These are phyloP conservation scores for Salix brachista DNA, from an alignment of 345 rosid species.

Conservation along the genomic window DNA sequence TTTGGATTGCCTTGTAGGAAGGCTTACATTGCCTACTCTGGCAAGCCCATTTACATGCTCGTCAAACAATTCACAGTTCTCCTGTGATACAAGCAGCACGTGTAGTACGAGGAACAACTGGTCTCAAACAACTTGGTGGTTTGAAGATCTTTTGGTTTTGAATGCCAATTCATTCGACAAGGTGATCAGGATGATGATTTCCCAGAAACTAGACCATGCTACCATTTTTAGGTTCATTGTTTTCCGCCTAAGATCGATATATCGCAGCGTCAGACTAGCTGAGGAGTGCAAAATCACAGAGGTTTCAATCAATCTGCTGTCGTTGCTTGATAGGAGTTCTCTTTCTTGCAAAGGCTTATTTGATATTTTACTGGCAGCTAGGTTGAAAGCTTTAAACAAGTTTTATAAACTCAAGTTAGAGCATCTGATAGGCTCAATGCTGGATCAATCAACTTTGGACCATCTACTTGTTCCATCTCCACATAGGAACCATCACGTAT, in stretches of 20 bases:
- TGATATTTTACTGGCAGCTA: constrained; percentile 24
- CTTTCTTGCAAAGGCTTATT: constrained; percentile 44
- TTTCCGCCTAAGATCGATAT: constrained; percentile 33
- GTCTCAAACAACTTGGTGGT: constrained; percentile 39
- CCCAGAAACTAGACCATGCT: constrained; percentile 27
- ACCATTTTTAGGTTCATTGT: constrained; percentile 38
- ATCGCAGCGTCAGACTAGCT: background rate
- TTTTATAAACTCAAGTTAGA: constrained; percentile 27
- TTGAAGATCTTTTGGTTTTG: constrained; percentile 43
- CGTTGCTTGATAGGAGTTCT: constrained; percentile 26
- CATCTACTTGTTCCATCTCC: constrained; percentile 40
- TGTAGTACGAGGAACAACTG: constrained; percentile 23
- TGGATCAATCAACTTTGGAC: constrained; percentile 48
- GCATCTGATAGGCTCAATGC: constrained; percentile 39
- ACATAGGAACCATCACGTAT: constrained; percentile 12
- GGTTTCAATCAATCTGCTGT: constrained; percentile 29
- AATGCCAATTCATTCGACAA: constrained; percentile 29
- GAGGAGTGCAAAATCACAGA: constrained; percentile 33
- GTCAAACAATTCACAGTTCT: constrained; percentile 33
- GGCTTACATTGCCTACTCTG: constrained; percentile 25
- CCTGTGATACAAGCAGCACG: constrained; percentile 33
- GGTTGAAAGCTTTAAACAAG: constrained; percentile 24
- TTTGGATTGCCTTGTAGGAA: constrained; percentile 25
- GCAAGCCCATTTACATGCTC: constrained; percentile 26
- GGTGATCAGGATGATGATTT: constrained; percentile 25